These are phyloP conservation scores for Saccharomyces hybrid DNA, from an alignment of 1,139 yeast genomes.

Conservation along the genomic window DNA sequence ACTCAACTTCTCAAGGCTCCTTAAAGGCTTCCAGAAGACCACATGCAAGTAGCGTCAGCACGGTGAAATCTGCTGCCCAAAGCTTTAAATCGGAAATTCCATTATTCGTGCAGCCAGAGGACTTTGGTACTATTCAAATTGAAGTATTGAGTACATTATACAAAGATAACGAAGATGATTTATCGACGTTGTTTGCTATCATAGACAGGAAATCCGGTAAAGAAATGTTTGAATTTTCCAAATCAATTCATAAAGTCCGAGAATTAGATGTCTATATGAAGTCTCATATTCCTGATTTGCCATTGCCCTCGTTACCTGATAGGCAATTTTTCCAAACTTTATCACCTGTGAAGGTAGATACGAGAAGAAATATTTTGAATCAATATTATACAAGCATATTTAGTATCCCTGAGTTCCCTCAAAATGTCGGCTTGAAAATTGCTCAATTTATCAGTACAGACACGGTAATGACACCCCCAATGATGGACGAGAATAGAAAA, in stretches of 20 bases:
- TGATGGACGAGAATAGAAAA: slow-evolving; percentile 45
- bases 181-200: slow-evolving; percentile 53
- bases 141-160: slow-evolving; percentile 53
- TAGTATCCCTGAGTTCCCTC: slow-evolving; percentile 53
- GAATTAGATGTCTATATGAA: slow-evolving; percentile 53
- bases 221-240: slow-evolving; percentile 67
- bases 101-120: slow-evolving; percentile 59
- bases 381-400: slow-evolving; percentile 56
- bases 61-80: slow-evolving; percentile 10
- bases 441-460: slow-evolving; percentile 66
- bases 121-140: slow-evolving; percentile 54
- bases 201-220: slow-evolving; percentile 51
- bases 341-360: slow-evolving; percentile 60
- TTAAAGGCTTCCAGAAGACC: slow-evolving; percentile 4
- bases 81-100: slow-evolving; percentile 31
- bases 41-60: slow-evolving; percentile 10
- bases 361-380: slow-evolving; percentile 48
- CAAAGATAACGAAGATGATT: slow-evolving; percentile 42
- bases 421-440: slow-evolving; percentile 43
- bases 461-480: slow-evolving; percentile 53
- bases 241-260: slow-evolving; percentile 48
- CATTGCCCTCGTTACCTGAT: slow-evolving; percentile 62
- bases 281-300: slow-evolving; percentile 45
- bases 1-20: slow-evolving; percentile 1
- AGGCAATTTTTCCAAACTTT: slow-evolving; percentile 47